Evolutionary conservation across 2,329 filamentous ascomycete species (phyloP).

Genomic region (Phyllosticta capitalensis): DNA sequence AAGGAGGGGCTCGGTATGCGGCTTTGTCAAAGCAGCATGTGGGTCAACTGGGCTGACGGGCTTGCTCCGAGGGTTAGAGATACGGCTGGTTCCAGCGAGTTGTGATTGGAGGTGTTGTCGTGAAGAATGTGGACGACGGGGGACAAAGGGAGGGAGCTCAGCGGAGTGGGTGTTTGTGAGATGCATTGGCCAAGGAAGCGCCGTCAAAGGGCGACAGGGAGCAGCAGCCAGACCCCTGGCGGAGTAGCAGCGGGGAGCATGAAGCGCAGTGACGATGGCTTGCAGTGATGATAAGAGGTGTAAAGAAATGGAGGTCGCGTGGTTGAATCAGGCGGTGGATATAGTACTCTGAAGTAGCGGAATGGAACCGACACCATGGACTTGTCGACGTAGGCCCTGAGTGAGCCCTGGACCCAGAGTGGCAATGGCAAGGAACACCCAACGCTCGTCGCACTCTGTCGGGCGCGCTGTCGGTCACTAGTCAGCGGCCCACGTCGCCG

Average conservation of each 20-base stretch:
- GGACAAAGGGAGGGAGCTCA: no score
- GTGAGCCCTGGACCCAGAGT: not conserved
- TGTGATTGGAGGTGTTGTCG: not conserved
- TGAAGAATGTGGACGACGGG: not conserved
- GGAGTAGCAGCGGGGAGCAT: not conserved
- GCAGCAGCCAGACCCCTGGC: not conserved
- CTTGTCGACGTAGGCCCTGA: no score
- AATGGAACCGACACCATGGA: no score
- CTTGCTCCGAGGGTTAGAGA: not conserved
- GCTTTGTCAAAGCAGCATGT: not conserved
- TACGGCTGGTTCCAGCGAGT: not conserved
- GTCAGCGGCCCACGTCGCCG: not conserved
- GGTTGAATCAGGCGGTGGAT: not conserved
- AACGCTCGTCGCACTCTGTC: no score
- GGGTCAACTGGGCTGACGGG: not conserved
- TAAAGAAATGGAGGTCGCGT: not conserved
- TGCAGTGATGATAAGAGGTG: not conserved
- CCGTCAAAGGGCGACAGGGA: not conserved
- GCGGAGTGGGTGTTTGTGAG: not conserved
- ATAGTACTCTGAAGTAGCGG: no score
- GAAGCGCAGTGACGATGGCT: not conserved
- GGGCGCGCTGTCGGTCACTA: not conserved
- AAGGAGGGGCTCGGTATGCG: not conserved
- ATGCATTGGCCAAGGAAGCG: not conserved
- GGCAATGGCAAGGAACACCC: no score